These are phyloP conservation scores for Xylaria sp. DNA, from an alignment of 2,329 filamentous ascomycete species.

Conservation along the genomic window DNA sequence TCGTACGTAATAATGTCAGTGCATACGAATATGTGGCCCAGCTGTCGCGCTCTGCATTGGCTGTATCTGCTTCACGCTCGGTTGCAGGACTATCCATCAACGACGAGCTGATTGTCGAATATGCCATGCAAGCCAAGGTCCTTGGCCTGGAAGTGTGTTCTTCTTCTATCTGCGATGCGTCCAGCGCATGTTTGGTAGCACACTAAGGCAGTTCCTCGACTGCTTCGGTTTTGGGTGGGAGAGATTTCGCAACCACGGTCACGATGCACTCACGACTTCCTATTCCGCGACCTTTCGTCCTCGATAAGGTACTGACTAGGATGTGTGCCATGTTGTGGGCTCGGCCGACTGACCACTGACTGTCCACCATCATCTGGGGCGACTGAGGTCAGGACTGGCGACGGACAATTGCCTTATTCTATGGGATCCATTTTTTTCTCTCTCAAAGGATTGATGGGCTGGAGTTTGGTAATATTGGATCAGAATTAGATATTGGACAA, in stretches of 20 bases:
- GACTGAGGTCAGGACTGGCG: conserved; percentile 15
- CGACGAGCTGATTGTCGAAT: conserved; percentile 15
- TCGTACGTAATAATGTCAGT: conserved; percentile 40
- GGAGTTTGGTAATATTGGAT: conserved; percentile 31
- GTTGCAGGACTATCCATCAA: conserved; percentile 27
- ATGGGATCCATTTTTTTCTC: conserved; percentile 29
- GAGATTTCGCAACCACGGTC: conserved; percentile 13
- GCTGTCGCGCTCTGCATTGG: conserved; percentile 30
- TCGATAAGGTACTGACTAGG: neutral
- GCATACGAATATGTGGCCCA: conserved; percentile 36
- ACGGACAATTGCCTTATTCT: conserved; percentile 28
- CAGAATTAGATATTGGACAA: conserved; percentile 30
- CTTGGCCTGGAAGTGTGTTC: conserved; percentile 14
- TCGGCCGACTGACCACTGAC: conserved; percentile 6
- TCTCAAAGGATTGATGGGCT: conserved; percentile 34
- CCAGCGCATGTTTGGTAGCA: conserved; percentile 11
- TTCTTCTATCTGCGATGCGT: conserved; percentile 16
- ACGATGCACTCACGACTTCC: conserved; percentile 11
- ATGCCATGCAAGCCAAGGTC: conserved; percentile 29
- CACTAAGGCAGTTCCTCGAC: neutral
- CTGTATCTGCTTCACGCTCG: conserved; percentile 21
- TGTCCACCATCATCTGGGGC: conserved; percentile 7
- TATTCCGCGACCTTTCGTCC: neutral
- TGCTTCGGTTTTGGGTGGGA: conserved; percentile 7
- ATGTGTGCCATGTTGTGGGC: conserved; percentile 1